Evolutionary conservation across 73 alveolate genomes (phyloP).

Genomic region (Tetrahymena thermophila): DNA sequence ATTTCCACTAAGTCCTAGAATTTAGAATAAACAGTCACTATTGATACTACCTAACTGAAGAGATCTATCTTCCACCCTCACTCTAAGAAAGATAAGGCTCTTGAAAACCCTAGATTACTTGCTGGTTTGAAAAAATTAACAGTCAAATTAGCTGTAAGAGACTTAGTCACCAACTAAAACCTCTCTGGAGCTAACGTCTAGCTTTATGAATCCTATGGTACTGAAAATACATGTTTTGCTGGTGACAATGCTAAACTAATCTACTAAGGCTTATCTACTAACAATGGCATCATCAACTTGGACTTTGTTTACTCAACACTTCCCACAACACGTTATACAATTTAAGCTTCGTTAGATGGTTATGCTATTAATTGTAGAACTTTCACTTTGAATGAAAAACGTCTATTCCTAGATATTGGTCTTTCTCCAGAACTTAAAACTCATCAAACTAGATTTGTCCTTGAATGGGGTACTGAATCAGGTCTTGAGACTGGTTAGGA

Average conservation of each 20-base stretch:
- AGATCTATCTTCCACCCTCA: not conserved
- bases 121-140: not conserved
- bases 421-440: not conserved
- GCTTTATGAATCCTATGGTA: not conserved
- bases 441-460: not conserved
- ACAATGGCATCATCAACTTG: not conserved
- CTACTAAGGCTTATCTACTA: not conserved
- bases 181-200: not conserved
- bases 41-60: not conserved
- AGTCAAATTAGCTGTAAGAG: not conserved
- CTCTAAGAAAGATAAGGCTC: not conserved
- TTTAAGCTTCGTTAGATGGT: not conserved
- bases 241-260: not conserved
- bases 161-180: not conserved
- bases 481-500: not conserved
- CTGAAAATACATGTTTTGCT: not conserved
- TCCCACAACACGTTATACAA: not conserved
- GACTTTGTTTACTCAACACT: not conserved
- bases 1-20: not conserved
- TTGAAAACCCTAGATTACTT: not conserved
- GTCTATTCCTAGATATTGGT: not conserved
- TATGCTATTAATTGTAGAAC: not conserved
- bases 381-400: not conserved
- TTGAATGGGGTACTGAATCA: not conserved
- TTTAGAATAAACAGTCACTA: not conserved